These are phyloP conservation scores for Tricholomella constricta DNA, from an alignment of 768 basidiomycete genomes.

Conservation along the genomic window DNA sequence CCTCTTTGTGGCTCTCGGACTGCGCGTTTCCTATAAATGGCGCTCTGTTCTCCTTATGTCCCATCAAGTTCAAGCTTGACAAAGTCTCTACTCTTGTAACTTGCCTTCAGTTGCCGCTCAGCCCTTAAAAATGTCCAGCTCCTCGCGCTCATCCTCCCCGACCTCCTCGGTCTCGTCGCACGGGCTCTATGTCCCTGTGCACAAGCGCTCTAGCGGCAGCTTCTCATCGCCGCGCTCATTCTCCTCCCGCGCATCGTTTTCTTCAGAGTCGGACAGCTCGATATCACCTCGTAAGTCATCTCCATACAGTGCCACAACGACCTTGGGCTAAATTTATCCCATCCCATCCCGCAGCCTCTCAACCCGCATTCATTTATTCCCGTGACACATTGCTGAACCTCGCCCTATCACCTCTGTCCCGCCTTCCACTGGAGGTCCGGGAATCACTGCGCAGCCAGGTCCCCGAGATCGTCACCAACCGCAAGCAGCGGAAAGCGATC, in stretches of 20 bases:
- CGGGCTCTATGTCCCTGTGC: conserved; percentile 42
- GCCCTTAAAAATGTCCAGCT: conserved; percentile 16
- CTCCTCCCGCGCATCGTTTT: conserved; percentile 13
- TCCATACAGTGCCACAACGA: background rate
- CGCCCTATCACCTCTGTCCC: conserved; percentile 28
- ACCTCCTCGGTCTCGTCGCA: conserved; percentile 16
- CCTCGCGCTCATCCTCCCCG: conserved; percentile 19
- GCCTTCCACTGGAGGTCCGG: conserved; percentile 23
- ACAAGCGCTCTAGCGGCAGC: conserved; percentile 32
- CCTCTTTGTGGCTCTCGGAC: background rate
- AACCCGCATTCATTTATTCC: conserved; percentile 25
- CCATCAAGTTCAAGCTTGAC: background rate
- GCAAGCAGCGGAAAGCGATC: conserved; percentile 30
- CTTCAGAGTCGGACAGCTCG: conserved; percentile 19
- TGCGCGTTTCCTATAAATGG: conserved; percentile 11
- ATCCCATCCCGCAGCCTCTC: conserved; percentile 4
- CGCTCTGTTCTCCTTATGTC: background rate
- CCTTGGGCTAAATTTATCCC: background rate
- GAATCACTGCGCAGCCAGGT: conserved; percentile 24
- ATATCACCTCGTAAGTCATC: conserved; percentile 18
- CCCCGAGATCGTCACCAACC: conserved; percentile 29
- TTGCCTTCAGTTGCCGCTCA: background rate
- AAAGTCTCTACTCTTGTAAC: background rate
- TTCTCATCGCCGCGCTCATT: conserved; percentile 18
- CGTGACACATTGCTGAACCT: conserved; percentile 27